Conservation (phyloP, 2,329 filamentous ascomycete genomes). For the Mycogone perniciosa region DNA sequence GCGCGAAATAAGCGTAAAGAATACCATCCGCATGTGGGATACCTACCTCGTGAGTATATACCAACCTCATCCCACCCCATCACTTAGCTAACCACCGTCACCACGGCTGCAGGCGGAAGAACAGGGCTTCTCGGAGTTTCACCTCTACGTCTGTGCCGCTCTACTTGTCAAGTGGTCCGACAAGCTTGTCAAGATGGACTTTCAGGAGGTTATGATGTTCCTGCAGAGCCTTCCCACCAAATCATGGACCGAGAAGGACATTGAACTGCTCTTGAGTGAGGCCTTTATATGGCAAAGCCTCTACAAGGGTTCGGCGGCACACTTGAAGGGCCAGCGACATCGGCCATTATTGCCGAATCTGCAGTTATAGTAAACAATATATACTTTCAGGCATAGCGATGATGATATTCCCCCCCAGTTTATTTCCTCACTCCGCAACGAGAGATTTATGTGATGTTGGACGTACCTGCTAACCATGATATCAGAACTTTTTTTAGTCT, state of each 20-base stretch:
- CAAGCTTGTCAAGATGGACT: constrained; percentile 93
- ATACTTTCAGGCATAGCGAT: not conserved
- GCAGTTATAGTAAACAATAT: constrained; percentile 25
- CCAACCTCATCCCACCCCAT: not conserved
- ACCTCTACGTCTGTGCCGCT: constrained; percentile 95
- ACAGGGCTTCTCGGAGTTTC: constrained; percentile 96
- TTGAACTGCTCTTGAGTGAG: constrained; percentile 89
- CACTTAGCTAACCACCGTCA: constrained; percentile 1
- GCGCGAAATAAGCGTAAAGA: constrained; percentile 93
- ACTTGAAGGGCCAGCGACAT: constrained; percentile 56
- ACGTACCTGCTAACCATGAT: too few species aligned
- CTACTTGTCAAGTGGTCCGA: constrained; percentile 98
- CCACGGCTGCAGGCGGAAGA: constrained; percentile 70
- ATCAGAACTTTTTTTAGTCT: too few species aligned
- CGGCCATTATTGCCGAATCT: constrained; percentile 31
- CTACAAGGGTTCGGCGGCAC: constrained; percentile 89
- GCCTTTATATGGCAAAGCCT: constrained; percentile 98
- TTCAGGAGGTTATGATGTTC: constrained; percentile 99
- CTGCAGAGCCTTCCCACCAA: constrained; percentile 88
- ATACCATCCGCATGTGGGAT: constrained; percentile 99
- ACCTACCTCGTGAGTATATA: constrained; percentile 75
- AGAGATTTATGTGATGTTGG: too few species aligned
- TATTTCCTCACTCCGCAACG: too few species aligned
- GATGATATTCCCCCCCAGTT: too few species aligned
- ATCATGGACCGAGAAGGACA: constrained; percentile 96